phyloP scores from a whole-genome alignment of 345 rosid genomes.

The Brassica incana region DNA sequence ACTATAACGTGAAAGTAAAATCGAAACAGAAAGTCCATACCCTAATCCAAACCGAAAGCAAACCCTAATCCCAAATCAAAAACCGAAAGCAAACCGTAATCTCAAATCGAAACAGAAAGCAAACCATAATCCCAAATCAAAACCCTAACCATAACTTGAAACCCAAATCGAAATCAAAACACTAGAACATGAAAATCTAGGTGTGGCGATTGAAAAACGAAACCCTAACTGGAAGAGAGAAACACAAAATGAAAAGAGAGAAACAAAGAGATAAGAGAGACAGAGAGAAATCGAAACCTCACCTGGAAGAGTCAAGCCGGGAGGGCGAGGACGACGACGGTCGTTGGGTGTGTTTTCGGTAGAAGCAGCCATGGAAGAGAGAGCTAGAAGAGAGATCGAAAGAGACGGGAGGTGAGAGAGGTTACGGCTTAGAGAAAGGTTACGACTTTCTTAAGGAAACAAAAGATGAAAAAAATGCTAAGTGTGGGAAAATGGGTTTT shows the following conservation, averaged over 20 bases:
- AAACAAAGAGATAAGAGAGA: not conserved
- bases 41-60: too few relatives aligned
- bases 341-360: not conserved
- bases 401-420: not conserved
- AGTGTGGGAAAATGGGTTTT: not conserved
- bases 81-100: too few relatives aligned
- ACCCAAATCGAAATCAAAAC: too few relatives aligned
- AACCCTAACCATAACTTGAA: too few relatives aligned
- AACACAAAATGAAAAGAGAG: too few relatives aligned
- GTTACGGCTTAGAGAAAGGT: too few relatives aligned
- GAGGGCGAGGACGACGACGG: not conserved
- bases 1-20: too few relatives aligned
- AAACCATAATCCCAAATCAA: not conserved
- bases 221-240: not conserved
- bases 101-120: not conserved
- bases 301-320: not conserved
- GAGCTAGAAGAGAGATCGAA: not conserved
- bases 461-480: not conserved
- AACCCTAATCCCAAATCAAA: too few relatives aligned
- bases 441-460: too few relatives aligned
- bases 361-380: too few relatives aligned
- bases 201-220: not conserved
- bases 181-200: too few relatives aligned
- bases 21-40: too few relatives aligned
- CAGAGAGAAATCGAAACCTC: not conserved